Base-by-base conservation (phyloP, 73 alveolate species). In the Paramecium biaurelia region DNA sequence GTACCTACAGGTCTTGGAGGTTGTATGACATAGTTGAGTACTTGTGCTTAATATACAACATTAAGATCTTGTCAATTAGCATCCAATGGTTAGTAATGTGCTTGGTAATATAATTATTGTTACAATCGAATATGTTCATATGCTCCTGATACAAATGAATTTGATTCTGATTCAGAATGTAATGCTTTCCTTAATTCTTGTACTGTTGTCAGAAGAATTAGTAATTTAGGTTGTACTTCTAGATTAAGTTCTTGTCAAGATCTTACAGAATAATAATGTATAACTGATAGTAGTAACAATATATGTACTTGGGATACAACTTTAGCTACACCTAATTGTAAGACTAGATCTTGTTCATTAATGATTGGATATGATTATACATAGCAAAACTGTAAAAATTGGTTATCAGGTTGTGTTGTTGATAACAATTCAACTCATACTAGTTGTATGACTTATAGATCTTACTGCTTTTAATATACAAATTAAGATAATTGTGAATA, bases 81-180 rank as follows among this genome's bases (percentile, higher is more conserved):
- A 24, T 41, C 70, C 1, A 42, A 63, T 79, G 74, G 74, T 3
- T 38, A 20, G 30, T 14, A 43, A 79, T 79, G 90, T 45, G 90
- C 63, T 21, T 79, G 90, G 90, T 4, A 43, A 42, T 30, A 79
- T 63, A 79, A 41, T 45, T 32, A 32, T 32, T 79, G 90, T 23
- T 23, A 26, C 5, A 47, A 32, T 41, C 32, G 90, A 79, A 0
- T 0, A 21, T 79, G 90, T 20, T 21, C 70, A 24, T 43, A 79
- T 79, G 90, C 90, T 43, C 90, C 90, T 23, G 90, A 79, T 12
- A 79, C 76, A 14, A 24, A 47, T 47, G 20, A 23, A 79, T 41
- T 23, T 12, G 70, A 79, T 47, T 41, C 76, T 5, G 90, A 79
- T 79, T 5, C 76, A 20, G 74, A 43, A 24, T 79, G 90, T 45